Evolutionary conservation across 768 basidiomycete species (phyloP), one percentile per base, ranked within the genome.

Genomic region (Rhizopogon vesiculosus): DNA sequence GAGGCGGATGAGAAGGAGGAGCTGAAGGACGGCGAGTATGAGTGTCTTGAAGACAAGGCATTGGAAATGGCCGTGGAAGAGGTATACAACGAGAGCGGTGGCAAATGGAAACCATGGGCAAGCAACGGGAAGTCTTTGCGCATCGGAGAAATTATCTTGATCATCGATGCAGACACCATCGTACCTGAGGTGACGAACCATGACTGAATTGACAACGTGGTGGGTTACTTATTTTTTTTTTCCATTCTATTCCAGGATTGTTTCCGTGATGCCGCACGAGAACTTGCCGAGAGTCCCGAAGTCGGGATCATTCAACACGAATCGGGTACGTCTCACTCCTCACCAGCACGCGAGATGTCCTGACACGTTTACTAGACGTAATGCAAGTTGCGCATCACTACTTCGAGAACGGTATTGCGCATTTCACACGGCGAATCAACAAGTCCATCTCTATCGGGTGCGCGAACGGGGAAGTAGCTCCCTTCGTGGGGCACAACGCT

Each of bases 241-340:
- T 18, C 5, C 9, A 12, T 38, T 29, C 7, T n/a, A n/a, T n/a
- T 41, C 22, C 54, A 85, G 81, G 91, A 94, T 69, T 94, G 91
- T 66, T 84, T 94, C 70, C 79, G 89, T 53, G 92, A 93, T 72
- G 91, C 91, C 3, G 90, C 89, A 9, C 82, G 87, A 40, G 91
- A 93, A 67, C 76, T 93, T 55, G 72, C 80, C 12, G 85, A 88
- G 67, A 87, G 86, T 60, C 91, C 91, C 0, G 88, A 94, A 44
- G 86, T 93, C 42, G 91, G 87, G 12, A 93, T 95, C 76, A 93
- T 95, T 53, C 93, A 95, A 65, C 93, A 96, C 64, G 89, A 89
- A 64, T 91, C 89, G 2, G 89, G 79, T 81, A 59, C 63, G 66
- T 61, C 7, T 18, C 4, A 25, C 31, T 16, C 16, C 7, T n/a